Conservation (phyloP, 148 eudicot genomes). For the Pouteria glomerata region DNA sequence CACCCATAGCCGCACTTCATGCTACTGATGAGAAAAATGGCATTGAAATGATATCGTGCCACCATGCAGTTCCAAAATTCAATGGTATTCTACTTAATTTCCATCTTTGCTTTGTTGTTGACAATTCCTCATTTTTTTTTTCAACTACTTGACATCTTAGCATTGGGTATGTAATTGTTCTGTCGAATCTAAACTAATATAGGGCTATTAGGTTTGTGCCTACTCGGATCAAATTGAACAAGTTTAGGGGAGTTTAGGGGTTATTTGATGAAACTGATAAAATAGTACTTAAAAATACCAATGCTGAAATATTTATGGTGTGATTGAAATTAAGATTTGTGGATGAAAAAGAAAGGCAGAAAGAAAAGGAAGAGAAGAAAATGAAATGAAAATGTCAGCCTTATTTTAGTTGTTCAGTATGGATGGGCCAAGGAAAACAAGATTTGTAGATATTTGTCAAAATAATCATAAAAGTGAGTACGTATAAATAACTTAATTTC, state of each 20-base stretch:
- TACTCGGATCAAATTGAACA: not conserved
- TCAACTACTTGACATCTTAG: not conserved
- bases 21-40: conserved; percentile 58
- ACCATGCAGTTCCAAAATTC: conserved; percentile 52
- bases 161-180: no score
- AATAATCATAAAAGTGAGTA: no score
- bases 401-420: no score
- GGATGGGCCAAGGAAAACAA: no score
- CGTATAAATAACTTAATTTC: no score
- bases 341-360: no score
- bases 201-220: not conserved
- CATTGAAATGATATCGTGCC: conserved; percentile 72
- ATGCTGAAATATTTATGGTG: not conserved
- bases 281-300: not conserved
- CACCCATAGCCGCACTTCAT: conserved; percentile 73
- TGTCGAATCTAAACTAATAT: no score
- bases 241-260: not conserved
- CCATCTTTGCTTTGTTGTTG: not conserved
- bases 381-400: no score
- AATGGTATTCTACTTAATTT: conserved; percentile 28
- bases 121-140: not conserved
- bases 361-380: no score
- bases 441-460: no score
- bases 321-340: no score
- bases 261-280: not conserved